These are phyloP conservation scores for Spencermartinsiella ligniputridi DNA, from an alignment of 1,139 yeast genomes.

Conservation along the genomic window DNA sequence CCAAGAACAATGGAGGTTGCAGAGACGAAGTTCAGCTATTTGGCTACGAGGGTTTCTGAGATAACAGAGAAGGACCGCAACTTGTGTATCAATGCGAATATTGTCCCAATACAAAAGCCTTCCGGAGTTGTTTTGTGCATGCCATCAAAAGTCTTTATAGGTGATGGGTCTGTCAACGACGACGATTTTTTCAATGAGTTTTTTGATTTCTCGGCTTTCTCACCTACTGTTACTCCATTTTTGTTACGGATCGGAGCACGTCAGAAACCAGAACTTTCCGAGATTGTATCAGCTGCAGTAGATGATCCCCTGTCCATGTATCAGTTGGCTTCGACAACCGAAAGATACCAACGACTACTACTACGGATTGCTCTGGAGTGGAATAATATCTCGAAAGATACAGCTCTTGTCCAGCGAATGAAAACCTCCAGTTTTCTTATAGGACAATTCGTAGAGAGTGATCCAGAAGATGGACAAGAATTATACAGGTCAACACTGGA, in stretches of 20 bases:
- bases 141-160: slow-evolving; percentile 26
- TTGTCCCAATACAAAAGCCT: slow-evolving; percentile 28
- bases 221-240: slow-evolving; percentile 30
- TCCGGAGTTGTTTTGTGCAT: slow-evolving; percentile 14
- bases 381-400: slow-evolving; percentile 18
- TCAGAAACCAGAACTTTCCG: slow-evolving; percentile 32
- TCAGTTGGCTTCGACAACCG: slow-evolving; percentile 24
- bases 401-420: slow-evolving; percentile 29
- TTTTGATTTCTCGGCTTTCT: slow-evolving; percentile 29
- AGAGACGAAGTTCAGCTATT: slow-evolving; percentile 28
- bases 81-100: slow-evolving; percentile 16
- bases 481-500: slow-evolving; percentile 23
- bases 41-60: slow-evolving; percentile 27
- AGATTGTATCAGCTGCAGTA: slow-evolving; percentile 31
- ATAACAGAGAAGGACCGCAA: slow-evolving; percentile 21
- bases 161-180: slow-evolving; percentile 5
- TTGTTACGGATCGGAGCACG: slow-evolving; percentile 34
- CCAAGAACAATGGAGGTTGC: slow-evolving; percentile 24
- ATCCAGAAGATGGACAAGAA: slow-evolving; percentile 15
- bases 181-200: slow-evolving; percentile 27
- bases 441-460: slow-evolving; percentile 22
- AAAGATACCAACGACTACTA: slow-evolving; percentile 28
- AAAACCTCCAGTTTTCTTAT: slow-evolving; percentile 29
- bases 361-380: slow-evolving; percentile 27
- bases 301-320: slow-evolving; percentile 31